Evolutionary conservation across 1,139 yeast species (phyloP), one percentile per base, ranked within the genome.

Genomic region (Geotrichum europaeum): DNA sequence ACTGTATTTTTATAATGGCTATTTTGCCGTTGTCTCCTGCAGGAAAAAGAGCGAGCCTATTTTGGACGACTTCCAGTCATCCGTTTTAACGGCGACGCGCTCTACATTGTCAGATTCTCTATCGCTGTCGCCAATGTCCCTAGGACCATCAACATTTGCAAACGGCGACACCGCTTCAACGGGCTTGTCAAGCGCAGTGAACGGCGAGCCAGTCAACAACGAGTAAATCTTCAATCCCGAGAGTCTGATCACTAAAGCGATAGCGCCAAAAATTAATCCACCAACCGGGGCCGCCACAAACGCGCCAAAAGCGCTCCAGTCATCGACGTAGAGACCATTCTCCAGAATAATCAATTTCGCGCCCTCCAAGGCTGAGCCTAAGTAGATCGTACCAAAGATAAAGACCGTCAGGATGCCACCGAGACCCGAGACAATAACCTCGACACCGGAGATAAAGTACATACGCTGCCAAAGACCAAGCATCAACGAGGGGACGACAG

Each of bases 291-390:
- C 96, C 65, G 86, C 88, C 6, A 89, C 95, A 75, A 91, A 91
- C 1, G 97, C 97, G 36, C 96, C 97, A 75, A 91, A 92, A 0
- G 96, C 85, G 69, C 96, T 89, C 97, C 97, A 92, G 72, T 92
- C 97, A 60, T 81, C 83, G 63, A 81, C 78, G 71, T 92, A 92
- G 50, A 92, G 76, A 58, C 97, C 97, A 66, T 89, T 84, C 83
- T 88, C 83, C 55, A 87, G 75, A 62, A 91, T 79, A 62, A 87
- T 73, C 56, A 91, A 78, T 65, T 81, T 80, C n/a, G 88, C 97
- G 66, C 97, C 98, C 63, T 85, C 87, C 62, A 76, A 73, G 7
- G 96, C 94, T 69, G 77, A 75, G 51, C 78, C 81, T 70, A 86
- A 90, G 76, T 90, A 92, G 57, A 89, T 80, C 2, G 91, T 78